phyloP scores from a whole-genome alignment of 2,329 filamentous ascomycete species.

The Sporothrix phasma region DNA sequence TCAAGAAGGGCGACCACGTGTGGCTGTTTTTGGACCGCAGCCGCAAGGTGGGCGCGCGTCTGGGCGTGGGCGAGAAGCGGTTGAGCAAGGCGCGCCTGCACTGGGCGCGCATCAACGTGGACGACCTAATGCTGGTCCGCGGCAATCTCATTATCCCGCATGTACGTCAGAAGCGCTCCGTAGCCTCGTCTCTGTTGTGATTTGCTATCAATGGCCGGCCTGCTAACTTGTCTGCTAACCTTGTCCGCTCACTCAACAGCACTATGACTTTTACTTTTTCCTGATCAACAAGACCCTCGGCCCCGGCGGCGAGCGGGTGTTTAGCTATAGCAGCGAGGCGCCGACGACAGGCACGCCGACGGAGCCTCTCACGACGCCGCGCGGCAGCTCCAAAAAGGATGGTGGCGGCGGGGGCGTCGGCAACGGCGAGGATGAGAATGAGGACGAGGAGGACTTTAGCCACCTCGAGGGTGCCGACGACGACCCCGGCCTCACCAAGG shows the following conservation, averaged over 20 bases:
- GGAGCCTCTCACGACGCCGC: slow-evolving; percentile 4
- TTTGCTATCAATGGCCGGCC: too few relatives aligned
- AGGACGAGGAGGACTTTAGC: slow-evolving; percentile 30
- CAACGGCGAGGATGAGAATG: neutral
- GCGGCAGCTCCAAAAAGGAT: slow-evolving; percentile 15
- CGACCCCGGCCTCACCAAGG: slow-evolving; percentile 76
- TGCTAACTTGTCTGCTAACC: too few relatives aligned
- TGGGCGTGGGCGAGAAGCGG: slow-evolving; percentile 59
- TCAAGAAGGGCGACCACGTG: slow-evolving; percentile 87
- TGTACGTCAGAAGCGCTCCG: slow-evolving; percentile 51
- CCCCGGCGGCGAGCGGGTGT: slow-evolving; percentile 62
- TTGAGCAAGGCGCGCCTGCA: slow-evolving; percentile 60
- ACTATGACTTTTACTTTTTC: slow-evolving; percentile 97
- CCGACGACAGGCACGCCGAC: slow-evolving; percentile 22
- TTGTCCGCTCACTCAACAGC: slow-evolving; percentile 56
- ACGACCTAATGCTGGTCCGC: slow-evolving; percentile 87
- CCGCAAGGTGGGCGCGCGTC: slow-evolving; percentile 77
- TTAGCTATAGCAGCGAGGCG: slow-evolving; percentile 57
- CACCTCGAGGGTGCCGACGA: slow-evolving; percentile 65
- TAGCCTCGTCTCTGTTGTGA: neutral
- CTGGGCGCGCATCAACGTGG: slow-evolving; percentile 89
- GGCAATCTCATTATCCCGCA: slow-evolving; percentile 89
- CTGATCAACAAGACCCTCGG: slow-evolving; percentile 76
- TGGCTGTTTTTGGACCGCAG: slow-evolving; percentile 92
- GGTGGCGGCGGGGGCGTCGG: slow-evolving; percentile 6